These are phyloP conservation scores for Verticillium nubilum DNA, from an alignment of 2,329 filamentous ascomycete genomes.

Conservation along the genomic window DNA sequence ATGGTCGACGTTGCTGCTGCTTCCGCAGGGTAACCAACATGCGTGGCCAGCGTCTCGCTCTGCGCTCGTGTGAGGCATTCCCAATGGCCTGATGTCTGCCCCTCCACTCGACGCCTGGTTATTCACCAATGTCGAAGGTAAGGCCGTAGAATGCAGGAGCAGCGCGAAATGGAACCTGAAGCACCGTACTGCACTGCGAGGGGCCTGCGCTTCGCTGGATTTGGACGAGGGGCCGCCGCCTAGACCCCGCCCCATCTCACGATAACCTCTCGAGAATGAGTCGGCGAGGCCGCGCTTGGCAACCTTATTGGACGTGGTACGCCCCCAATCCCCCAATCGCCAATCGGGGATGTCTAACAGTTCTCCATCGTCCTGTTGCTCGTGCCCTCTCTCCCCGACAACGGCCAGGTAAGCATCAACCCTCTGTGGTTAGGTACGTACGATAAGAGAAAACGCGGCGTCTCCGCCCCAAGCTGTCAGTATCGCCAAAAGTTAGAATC, in stretches of 20 bases:
- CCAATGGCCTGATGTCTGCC: background rate
- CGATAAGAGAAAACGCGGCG: background rate
- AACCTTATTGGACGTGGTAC: background rate
- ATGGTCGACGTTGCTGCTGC: background rate
- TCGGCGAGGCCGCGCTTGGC: background rate
- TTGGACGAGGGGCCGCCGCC: background rate
- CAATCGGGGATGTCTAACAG: slow-evolving; percentile 9
- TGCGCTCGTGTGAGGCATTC: background rate
- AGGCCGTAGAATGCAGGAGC: background rate
- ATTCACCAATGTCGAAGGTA: background rate
- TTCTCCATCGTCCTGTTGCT: slow-evolving; percentile 31
- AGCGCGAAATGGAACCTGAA: background rate
- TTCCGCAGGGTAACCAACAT: no score
- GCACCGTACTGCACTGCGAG: background rate
- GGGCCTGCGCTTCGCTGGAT: background rate
- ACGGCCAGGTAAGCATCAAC: background rate
- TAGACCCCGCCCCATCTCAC: background rate
- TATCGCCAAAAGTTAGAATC: background rate
- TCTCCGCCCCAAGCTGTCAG: background rate
- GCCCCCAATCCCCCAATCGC: background rate
- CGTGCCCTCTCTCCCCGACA: slow-evolving; percentile 5
- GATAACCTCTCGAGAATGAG: background rate
- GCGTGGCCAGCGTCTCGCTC: background rate
- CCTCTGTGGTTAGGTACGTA: background rate
- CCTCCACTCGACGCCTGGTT: background rate